Base-by-base conservation (phyloP, 2,329 filamentous ascomycete species). In the Sporothrix schenckii region DNA sequence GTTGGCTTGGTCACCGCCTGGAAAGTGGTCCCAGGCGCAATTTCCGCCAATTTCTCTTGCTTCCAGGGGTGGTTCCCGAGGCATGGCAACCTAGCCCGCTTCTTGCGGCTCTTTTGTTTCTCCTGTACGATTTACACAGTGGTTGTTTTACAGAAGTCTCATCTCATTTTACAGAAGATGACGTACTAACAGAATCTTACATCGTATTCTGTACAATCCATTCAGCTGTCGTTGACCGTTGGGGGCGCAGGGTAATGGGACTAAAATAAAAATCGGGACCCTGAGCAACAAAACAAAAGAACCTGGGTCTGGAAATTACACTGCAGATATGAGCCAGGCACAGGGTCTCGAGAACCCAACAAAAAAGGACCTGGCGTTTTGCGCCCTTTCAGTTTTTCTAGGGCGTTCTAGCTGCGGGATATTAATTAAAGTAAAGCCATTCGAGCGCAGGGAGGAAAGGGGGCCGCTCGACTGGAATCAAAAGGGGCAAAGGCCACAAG, bases 31-130 rank as follows among this genome's bases (percentile, higher is more conserved):
- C 66, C 53, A 60, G 53, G 34, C 53, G 61, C 50, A 69, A 69
- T 69, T 69, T 69, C 66, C 66, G 66, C 54, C 53, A 68, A 56
- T 68, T 68, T 68, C 21, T 27, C 21, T 30, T 56, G 53, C 49
- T 24, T 56, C 39, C 52, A 68, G n/a, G 65, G 56, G 34, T 44
- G 11, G 53, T 16, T 4, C 9, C 34, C 34, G 16, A 2, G 30
- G 39, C 56, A 61, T 24, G 56, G 34, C 56, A 34, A 34, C 4
- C 34, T 44, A 44, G 56, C 21, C 10, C 30, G 56, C 56, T 60
- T 60, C 27, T 5, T 56, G 53, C 27, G 53, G 27, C 53, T 56
- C 53, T 60, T 30, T 60, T n/a, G 30, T 63, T 27, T 30, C 56
- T n/a, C 10, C 44, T 21, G 14, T 34, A 6, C 30, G 30, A 4